Base-by-base conservation (phyloP, 148 eudicot genomes). In the Spergularia marina region DNA sequence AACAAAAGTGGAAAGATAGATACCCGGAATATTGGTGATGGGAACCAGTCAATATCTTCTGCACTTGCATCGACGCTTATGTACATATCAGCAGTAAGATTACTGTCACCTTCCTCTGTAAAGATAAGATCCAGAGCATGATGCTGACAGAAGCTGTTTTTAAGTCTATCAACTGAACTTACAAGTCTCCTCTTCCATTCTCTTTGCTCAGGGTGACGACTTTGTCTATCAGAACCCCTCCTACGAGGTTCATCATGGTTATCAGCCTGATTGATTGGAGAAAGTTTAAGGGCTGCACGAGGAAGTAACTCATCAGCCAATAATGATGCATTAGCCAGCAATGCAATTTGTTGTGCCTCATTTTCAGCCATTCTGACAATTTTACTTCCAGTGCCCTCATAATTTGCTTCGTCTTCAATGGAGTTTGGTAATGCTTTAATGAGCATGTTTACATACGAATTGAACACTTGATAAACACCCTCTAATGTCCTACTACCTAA, bases 141-240 rank as follows among this genome's bases (percentile, higher is more conserved):
- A 78, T 89, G 92, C 79, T 87, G 89, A 75, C 97, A 92, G 81
- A 95, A 95, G 79, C 96, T 92, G 80, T 86, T 93, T 78, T 95
- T 95, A 44, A 95, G 85, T 84, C 98, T 83, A 79, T 94, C 97
- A 76, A 95, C 94, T 10, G 84, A 85, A 75, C 82, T 83, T 53
- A 86, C 85, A 77, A 95, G 97, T 78, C 91, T 89, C 77, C 90
- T 90, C 81, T 80, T 92, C 98, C 98, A 95, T 86, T 91, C 98
- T 80, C 96, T 90, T 76, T 86, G 97, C 83, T 95, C 98, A 71
- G 98, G 94, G 75, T 95, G 81, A 61, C 96, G 96, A 72, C 83
- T 89, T 79, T 89, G 96, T 79, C 91, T 84, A 76, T 94, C 98
- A 51, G 80, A 79, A 44, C 82, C 82, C 75, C 88, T 85, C 84